Conservation (phyloP, 495 filamentous ascomycete genomes). For the Rusavskia elegans region DNA sequence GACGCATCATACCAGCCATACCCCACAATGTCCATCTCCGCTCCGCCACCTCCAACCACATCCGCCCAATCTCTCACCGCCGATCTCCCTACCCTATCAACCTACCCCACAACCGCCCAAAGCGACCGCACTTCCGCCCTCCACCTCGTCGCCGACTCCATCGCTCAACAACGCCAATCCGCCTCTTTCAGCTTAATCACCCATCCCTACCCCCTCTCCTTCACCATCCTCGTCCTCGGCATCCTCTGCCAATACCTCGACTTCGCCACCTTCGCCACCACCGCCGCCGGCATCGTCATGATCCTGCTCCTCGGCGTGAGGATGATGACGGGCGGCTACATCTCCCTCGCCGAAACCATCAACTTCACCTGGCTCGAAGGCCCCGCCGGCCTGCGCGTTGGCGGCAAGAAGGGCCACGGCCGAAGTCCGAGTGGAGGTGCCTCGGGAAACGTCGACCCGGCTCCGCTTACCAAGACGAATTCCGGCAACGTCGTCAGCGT, state of each 20-base stretch:
- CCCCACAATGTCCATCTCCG: slow-evolving; percentile 14
- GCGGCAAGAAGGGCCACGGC: too few relatives aligned
- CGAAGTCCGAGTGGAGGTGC: too few relatives aligned
- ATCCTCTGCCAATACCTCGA: slow-evolving; percentile 21
- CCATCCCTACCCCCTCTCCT: slow-evolving; percentile 29
- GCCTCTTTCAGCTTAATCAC: slow-evolving; percentile 36
- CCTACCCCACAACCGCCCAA: slow-evolving; percentile 11
- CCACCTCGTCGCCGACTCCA: slow-evolving; percentile 36
- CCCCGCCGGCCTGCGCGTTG: not conserved
- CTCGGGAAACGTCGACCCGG: not conserved
- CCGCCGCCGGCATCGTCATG: slow-evolving; percentile 29
- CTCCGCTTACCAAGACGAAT: not conserved
- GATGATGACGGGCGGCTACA: slow-evolving; percentile 27
- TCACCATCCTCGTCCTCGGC: slow-evolving; percentile 21
- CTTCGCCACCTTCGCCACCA: slow-evolving; percentile 22
- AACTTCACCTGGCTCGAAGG: slow-evolving; percentile 30
- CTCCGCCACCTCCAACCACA: slow-evolving; percentile 7
- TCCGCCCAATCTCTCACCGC: slow-evolving; percentile 9
- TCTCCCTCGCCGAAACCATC: slow-evolving; percentile 34
- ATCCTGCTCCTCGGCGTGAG: slow-evolving; percentile 24
- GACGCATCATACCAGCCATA: slow-evolving; percentile 12
- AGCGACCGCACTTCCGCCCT: slow-evolving; percentile 23
- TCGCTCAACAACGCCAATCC: slow-evolving; percentile 47
- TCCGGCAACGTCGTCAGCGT: not conserved
- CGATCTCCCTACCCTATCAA: slow-evolving; percentile 9